These are phyloP conservation scores for Penicillium canariense DNA, from an alignment of 495 filamentous ascomycete species.

Conservation along the genomic window DNA sequence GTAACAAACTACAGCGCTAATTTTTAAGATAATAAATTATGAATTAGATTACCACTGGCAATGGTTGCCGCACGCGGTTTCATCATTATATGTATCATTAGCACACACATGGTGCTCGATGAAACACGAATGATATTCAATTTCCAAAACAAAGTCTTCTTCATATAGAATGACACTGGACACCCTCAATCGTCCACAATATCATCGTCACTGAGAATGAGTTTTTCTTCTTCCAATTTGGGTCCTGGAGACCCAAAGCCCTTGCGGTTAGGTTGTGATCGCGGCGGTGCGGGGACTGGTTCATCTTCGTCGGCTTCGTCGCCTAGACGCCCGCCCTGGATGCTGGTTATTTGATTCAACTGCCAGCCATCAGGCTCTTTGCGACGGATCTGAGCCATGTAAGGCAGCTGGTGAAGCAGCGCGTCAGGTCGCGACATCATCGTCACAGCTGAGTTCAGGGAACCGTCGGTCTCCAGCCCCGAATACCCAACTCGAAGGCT, in stretches of 20 bases:
- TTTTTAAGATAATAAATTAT: no score
- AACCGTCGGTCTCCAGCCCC: slow-evolving; percentile 21
- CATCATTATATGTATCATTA: no score
- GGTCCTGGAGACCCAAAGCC: slow-evolving; percentile 15
- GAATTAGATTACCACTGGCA: no score
- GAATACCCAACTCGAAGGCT: slow-evolving; percentile 21
- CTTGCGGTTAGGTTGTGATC: slow-evolving; percentile 2
- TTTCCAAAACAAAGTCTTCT: no score
- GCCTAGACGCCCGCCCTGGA: slow-evolving; percentile 47
- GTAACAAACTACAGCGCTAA: no score
- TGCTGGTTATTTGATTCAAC: slow-evolving; percentile 67
- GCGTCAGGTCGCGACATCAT: slow-evolving; percentile 67
- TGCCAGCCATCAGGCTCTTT: slow-evolving; percentile 38
- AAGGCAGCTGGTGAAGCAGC: slow-evolving; percentile 80
- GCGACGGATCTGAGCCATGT: slow-evolving; percentile 62
- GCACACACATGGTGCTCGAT: no score
- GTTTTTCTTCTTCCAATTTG: slow-evolving; percentile 51
- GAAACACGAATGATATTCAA: no score
- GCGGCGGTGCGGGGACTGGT: background rate
- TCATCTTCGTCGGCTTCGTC: slow-evolving; percentile 45
- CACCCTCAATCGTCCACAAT: slow-evolving; percentile 72
- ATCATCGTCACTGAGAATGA: slow-evolving; percentile 91
- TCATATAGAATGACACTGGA: no score
- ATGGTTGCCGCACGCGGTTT: no score
- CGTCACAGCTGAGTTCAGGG: slow-evolving; percentile 49